phyloP scores from a whole-genome alignment of 371 early-diverging fungal species.

The Quaeritorhiza haematococci region DNA sequence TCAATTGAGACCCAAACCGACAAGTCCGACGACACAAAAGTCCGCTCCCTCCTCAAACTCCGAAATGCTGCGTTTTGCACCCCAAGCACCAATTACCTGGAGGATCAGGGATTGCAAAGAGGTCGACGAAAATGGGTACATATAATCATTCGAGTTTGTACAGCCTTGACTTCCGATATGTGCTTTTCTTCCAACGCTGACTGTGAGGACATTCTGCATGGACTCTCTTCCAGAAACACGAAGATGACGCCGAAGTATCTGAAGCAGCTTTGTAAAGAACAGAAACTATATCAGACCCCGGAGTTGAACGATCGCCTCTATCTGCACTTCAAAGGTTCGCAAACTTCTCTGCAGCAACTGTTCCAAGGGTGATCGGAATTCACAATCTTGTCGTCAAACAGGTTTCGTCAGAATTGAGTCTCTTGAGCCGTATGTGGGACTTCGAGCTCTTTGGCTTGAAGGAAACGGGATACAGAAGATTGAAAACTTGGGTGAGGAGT shows the following conservation, averaged over 20 bases:
- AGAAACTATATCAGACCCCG: slow-evolving; percentile 48
- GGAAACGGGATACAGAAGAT: slow-evolving; percentile 47
- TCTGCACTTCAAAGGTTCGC: slow-evolving; percentile 58
- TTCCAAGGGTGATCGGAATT: background rate
- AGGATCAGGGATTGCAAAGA: too few relatives aligned
- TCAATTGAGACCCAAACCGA: too few relatives aligned
- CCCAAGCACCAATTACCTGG: too few relatives aligned
- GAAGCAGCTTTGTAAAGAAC: slow-evolving; percentile 47
- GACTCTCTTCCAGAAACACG: slow-evolving; percentile 41
- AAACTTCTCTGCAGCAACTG: background rate
- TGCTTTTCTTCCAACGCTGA: too few relatives aligned
- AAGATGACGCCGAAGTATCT: slow-evolving; percentile 46
- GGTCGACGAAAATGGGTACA: slow-evolving; percentile 1
- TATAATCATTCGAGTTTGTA: too few relatives aligned
- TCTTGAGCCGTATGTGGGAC: slow-evolving; percentile 40
- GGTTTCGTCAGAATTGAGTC: slow-evolving; percentile 49
- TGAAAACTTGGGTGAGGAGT: slow-evolving; percentile 31
- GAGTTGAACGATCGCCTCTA: slow-evolving; percentile 49
- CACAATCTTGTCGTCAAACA: slow-evolving; percentile 1
- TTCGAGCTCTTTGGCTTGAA: slow-evolving; percentile 49
- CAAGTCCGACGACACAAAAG: too few relatives aligned
- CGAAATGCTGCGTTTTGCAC: too few relatives aligned
- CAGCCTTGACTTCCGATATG: too few relatives aligned
- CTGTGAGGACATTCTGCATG: too few relatives aligned
- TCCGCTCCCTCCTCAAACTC: too few relatives aligned